A percentile compares a stretch with the other conserved stretches of the same genome.
phyloP scores from a whole-genome alignment of 2,329 filamentous ascomycete genomes.

The Aspergillus ochraceoroseus region DNA sequence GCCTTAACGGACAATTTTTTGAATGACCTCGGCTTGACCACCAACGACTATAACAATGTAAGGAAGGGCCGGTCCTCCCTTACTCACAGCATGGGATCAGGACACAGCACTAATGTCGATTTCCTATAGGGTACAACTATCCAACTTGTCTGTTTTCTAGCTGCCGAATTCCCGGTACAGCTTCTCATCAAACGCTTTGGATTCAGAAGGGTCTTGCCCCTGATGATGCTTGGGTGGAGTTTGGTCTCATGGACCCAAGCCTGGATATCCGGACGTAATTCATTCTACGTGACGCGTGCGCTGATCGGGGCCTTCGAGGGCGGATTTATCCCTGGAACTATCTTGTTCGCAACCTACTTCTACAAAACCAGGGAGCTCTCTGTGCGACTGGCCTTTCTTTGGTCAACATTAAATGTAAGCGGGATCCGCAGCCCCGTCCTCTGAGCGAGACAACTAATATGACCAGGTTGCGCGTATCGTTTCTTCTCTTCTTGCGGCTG shows the following conservation, averaged over 20 bases:
- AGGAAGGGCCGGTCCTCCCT: no score
- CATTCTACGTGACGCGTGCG: constrained; percentile 38
- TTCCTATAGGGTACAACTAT: constrained; percentile 22
- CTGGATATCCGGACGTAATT: constrained; percentile 29
- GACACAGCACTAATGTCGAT: no score
- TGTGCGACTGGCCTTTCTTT: constrained; percentile 42
- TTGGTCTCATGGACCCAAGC: constrained; percentile 39
- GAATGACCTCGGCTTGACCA: constrained; percentile 31
- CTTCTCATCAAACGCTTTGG: constrained; percentile 47
- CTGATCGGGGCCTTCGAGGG: constrained; percentile 42
- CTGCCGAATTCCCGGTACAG: constrained; percentile 46
- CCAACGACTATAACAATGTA: constrained; percentile 40
- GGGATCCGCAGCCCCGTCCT: no score
- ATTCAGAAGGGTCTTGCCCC: constrained; percentile 45
- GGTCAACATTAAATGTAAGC: constrained; percentile 38
- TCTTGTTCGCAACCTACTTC: constrained; percentile 43
- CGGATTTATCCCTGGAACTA: constrained; percentile 35
- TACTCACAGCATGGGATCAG: no score
- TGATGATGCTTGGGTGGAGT: constrained; percentile 46
- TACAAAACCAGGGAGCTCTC: constrained; percentile 42
- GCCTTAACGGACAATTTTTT: constrained; percentile 39
- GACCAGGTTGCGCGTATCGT: constrained; percentile 33
- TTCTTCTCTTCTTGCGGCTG: constrained; percentile 38
- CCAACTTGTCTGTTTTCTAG: constrained; percentile 24
- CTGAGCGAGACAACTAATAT: no score